These are phyloP conservation scores for Candida anglica DNA, from an alignment of 805 yeast species.

Conservation along the genomic window DNA sequence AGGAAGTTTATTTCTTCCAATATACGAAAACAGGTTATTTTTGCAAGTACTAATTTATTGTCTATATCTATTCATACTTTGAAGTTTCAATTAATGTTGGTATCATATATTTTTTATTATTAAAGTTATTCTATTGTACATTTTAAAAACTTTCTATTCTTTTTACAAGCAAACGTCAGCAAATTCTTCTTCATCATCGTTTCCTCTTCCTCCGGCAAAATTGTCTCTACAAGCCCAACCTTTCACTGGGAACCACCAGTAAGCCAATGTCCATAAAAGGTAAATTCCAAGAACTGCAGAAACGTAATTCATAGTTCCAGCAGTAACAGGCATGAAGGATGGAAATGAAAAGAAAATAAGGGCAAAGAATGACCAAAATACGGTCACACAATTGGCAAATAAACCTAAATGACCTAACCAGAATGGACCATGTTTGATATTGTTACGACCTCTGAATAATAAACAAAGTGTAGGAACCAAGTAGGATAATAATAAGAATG, in stretches of 20 bases:
- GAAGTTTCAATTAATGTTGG: too few relatives aligned
- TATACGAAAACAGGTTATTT: too few relatives aligned
- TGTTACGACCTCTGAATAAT: conserved; percentile 32
- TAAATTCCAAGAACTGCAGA: conserved; percentile 29
- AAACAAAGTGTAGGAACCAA: conserved; percentile 32
- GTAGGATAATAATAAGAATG: conserved; percentile 34
- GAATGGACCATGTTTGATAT: conserved; percentile 37
- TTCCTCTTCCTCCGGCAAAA: conserved; percentile 40
- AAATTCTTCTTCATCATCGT: conserved; percentile 39
- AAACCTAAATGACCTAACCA: conserved; percentile 38
- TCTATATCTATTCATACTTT: too few relatives aligned
- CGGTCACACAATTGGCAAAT: conserved; percentile 27
- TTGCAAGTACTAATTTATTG: too few relatives aligned
- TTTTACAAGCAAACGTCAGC: conserved; percentile 37
- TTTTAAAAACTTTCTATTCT: not conserved
- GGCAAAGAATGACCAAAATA: conserved; percentile 33
- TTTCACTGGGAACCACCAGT: conserved; percentile 41
- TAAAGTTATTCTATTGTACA: not conserved
- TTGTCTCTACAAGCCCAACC: conserved; percentile 32
- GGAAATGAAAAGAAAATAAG: conserved; percentile 38
- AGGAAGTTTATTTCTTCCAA: too few relatives aligned
- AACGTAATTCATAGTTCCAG: conserved; percentile 19
- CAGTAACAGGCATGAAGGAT: conserved; percentile 19
- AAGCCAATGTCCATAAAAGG: conserved; percentile 29
- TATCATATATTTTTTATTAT: too few relatives aligned